phyloP scores from a whole-genome alignment of 768 basidiomycete species.

The Rhodotorula sphaerocarpa region DNA sequence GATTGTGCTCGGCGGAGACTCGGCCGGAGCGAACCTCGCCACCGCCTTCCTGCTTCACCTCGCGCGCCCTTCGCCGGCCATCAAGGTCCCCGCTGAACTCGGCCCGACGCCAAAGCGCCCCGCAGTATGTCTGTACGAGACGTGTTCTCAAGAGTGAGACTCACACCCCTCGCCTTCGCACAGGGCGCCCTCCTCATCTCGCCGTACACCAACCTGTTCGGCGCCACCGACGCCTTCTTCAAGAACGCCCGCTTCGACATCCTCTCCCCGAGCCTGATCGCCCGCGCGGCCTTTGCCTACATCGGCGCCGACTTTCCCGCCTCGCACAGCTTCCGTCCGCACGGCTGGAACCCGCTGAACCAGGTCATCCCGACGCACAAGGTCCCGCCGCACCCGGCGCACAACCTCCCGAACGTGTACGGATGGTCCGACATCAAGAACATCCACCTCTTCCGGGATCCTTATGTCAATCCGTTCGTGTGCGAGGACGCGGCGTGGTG shows the following conservation, averaged over 20 bases:
- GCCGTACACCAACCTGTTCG: slow-evolving; percentile 21
- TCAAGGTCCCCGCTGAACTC: slow-evolving; percentile 12
- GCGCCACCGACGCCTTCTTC: neutral
- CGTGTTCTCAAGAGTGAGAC: neutral
- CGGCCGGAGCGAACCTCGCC: slow-evolving; percentile 66
- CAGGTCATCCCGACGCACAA: slow-evolving; percentile 12
- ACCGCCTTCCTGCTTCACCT: slow-evolving; percentile 42
- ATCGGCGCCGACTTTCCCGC: slow-evolving; percentile 19
- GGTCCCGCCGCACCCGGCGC: neutral
- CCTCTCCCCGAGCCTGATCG: neutral
- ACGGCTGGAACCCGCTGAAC: slow-evolving; percentile 6
- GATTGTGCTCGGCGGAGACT: slow-evolving; percentile 65
- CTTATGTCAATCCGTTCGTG: slow-evolving; percentile 26
- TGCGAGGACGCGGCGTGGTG: slow-evolving; percentile 18
- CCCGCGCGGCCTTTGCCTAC: slow-evolving; percentile 22
- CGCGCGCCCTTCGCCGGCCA: slow-evolving; percentile 20
- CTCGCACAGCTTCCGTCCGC: slow-evolving; percentile 6
- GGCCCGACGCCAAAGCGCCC: slow-evolving; percentile 20
- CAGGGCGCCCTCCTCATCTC: slow-evolving; percentile 29
- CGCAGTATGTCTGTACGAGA: neutral
- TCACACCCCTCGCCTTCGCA: neutral
- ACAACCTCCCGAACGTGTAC: neutral
- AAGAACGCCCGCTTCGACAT: slow-evolving; percentile 13
- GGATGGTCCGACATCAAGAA: slow-evolving; percentile 11
- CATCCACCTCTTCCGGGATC: slow-evolving; percentile 12